Percentiles rank a stretch among this genome's conserved stretches.
Evolutionary conservation across 441 rosid genomes (phyloP).

Genomic region (Corymbia citriodora): DNA sequence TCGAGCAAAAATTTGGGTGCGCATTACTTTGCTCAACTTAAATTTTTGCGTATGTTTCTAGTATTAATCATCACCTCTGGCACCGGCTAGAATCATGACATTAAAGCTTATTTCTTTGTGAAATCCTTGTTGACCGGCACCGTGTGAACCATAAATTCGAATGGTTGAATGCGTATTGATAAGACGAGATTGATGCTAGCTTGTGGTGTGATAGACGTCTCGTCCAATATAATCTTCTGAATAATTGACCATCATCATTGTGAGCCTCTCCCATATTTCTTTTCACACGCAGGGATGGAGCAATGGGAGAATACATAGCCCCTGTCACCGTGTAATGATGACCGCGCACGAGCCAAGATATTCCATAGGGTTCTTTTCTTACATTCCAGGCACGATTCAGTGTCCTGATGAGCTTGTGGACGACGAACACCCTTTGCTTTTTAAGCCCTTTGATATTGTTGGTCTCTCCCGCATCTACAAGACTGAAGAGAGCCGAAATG

Average conservation of each 20-base stretch:
- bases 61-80: background rate
- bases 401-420: constrained; percentile 15
- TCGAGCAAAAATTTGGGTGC: background rate
- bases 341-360: constrained; percentile 11
- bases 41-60: background rate
- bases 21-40: background rate
- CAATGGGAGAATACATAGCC: constrained; percentile 17
- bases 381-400: background rate
- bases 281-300: constrained; percentile 23
- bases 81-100: background rate
- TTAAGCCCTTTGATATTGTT: constrained; percentile 13
- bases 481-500: background rate
- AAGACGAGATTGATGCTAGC: background rate
- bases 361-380: constrained; percentile 16
- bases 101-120: background rate
- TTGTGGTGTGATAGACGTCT: background rate
- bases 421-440: constrained; percentile 18
- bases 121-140: background rate
- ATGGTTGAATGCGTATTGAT: background rate
- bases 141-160: background rate
- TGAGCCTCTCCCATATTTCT: background rate
- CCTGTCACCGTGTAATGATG: constrained; percentile 18
- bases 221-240: background rate
- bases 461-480: constrained; percentile 7
- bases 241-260: background rate